phyloP scores from a whole-genome alignment of 257 asterid genomes.

The Solanum ossicruentum region DNA sequence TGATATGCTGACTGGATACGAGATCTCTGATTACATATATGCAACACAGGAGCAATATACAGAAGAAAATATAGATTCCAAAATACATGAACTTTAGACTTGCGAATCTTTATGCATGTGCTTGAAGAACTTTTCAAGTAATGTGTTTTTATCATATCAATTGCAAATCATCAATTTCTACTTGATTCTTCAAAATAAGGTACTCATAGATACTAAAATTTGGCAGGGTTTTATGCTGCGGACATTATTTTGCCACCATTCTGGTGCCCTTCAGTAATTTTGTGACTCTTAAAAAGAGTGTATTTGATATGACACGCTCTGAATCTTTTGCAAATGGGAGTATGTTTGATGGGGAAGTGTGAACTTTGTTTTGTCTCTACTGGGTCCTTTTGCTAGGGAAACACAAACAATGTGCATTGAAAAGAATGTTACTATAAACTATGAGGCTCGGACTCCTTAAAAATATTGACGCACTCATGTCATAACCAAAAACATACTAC shows the following conservation, averaged over 20 bases:
- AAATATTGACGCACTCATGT: neutral
- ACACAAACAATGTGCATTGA: neutral
- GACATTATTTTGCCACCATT: neutral
- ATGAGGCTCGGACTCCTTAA: neutral
- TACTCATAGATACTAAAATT: neutral
- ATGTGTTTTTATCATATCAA: neutral
- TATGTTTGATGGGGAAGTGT: neutral
- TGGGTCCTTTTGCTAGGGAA: neutral
- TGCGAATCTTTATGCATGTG: neutral
- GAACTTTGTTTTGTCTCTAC: neutral
- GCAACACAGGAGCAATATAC: neutral
- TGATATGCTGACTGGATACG: neutral
- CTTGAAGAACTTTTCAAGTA: neutral
- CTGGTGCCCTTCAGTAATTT: neutral
- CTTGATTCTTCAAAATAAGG: neutral
- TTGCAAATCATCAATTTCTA: neutral
- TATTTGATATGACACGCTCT: neutral
- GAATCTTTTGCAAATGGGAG: neutral
- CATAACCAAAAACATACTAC: neutral
- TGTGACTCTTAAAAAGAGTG: neutral
- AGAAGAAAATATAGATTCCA: neutral
- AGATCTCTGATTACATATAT: neutral
- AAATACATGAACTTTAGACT: neutral
- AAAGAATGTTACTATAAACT: neutral
- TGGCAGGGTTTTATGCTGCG: neutral